phyloP scores from a whole-genome alignment of 2,329 filamentous ascomycete genomes.

The Pleomassaria siparia region DNA sequence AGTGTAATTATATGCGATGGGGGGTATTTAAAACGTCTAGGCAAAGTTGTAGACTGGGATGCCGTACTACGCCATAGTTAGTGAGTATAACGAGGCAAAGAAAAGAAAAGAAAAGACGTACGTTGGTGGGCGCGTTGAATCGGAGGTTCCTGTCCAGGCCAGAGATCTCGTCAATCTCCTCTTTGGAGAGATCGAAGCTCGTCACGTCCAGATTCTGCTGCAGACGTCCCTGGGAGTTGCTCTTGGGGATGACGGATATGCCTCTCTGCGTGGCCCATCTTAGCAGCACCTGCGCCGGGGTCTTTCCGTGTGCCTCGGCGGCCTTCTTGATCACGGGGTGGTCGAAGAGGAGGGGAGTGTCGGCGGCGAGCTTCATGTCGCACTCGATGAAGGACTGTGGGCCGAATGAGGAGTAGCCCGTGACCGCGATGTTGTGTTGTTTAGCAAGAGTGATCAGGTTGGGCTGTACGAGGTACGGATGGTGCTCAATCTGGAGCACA shows the following conservation, averaged over 20 bases:
- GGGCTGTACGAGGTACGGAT: constrained; percentile 41
- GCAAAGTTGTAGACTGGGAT: constrained; percentile 41
- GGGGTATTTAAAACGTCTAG: constrained; percentile 21
- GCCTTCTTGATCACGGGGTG: constrained; percentile 65
- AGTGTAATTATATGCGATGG: neutral
- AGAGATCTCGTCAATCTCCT: constrained; percentile 35
- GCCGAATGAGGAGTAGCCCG: constrained; percentile 42
- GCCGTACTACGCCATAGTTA: constrained; percentile 27
- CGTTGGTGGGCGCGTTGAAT: constrained; percentile 40
- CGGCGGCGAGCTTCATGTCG: constrained; percentile 36
- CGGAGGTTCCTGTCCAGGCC: constrained; percentile 33
- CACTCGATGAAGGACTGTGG: constrained; percentile 50
- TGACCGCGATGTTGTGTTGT: constrained; percentile 36
- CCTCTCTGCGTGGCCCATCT: constrained; percentile 80
- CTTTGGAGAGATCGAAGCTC: constrained; percentile 30
- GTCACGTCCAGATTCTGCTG: constrained; percentile 36
- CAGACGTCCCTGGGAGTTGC: constrained; percentile 32
- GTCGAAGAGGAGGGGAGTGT: constrained; percentile 35
- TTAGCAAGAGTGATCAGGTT: constrained; percentile 38
- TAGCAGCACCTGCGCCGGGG: constrained; percentile 78
- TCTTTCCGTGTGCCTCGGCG: constrained; percentile 64
- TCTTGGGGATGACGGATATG: constrained; percentile 42
- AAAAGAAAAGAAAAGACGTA: constrained; percentile 17
- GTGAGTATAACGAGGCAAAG: neutral
- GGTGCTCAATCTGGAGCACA: constrained; percentile 41